Evolutionary conservation across 176 grass and related monocot species (phyloP).

Genomic region (Carex scoparia): DNA sequence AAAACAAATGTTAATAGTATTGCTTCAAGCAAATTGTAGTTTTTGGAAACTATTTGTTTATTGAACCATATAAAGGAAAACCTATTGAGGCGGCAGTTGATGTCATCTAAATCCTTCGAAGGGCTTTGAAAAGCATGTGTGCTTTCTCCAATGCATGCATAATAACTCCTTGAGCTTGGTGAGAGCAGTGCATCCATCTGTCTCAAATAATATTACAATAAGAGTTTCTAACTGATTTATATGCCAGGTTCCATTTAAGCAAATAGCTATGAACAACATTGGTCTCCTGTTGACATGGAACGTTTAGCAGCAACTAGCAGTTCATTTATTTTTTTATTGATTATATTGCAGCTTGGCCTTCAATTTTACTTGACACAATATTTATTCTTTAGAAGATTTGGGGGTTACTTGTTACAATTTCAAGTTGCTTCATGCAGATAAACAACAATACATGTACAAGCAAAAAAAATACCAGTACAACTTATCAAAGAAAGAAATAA

Average conservation of each 20-base stretch:
- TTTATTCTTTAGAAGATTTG: neutral
- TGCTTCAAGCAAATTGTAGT: neutral
- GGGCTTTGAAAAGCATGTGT: constrained; percentile 76
- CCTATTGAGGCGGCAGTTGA: constrained; percentile 79
- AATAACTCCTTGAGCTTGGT: constrained; percentile 85
- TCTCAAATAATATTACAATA: constrained; percentile 12
- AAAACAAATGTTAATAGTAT: constrained; percentile 7
- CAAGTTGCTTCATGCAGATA: neutral
- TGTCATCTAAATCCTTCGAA: constrained; percentile 72
- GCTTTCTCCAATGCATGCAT: constrained; percentile 94
- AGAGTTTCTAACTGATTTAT: neutral
- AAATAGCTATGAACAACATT: neutral
- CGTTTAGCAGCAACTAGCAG: neutral
- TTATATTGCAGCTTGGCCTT: neutral
- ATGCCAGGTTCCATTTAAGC: neutral
- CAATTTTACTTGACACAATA: constrained; percentile 1
- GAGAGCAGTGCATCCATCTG: constrained; percentile 83
- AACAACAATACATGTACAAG: neutral
- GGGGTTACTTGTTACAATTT: neutral
- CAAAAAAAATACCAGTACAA: neutral
- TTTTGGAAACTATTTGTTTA: neutral
- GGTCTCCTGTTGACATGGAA: neutral
- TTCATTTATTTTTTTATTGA: neutral
- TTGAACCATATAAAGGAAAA: constrained; percentile 26
- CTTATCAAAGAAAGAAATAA: neutral